Evolutionary conservation across 1,284 basidiomycete species (phyloP), one percentile per base, ranked within the genome.

Genomic region (Clitocybe nebularis): DNA sequence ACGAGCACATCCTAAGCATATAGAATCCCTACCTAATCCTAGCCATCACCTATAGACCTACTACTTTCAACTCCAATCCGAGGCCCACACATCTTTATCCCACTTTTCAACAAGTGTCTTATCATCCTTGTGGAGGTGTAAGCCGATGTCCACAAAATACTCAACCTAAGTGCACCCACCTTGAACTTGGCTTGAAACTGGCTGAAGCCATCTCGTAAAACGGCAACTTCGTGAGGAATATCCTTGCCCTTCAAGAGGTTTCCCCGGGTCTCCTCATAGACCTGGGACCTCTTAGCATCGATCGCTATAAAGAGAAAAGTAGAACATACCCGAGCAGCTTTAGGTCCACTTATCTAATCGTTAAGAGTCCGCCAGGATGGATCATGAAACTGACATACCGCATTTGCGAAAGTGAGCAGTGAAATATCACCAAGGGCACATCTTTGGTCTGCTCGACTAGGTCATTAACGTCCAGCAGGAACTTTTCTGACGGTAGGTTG

Each of bases 401-500:
- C 28, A 75, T 68, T 64, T 89, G 87, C 5, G 84, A 88, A 38
- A 84, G 64, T 3, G 74, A 71, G 55, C 88, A 90, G 56, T 90
- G 88, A 55, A 90, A 90, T 35, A 90, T 67, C 21, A 89, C 65
- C 13, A 70, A 62, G 7, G 77, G 75, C 3, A 87, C 65, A 33
- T 77, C 67, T 57, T 83, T 81, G 9, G 77, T 79, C 45, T 78
- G 64, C 53, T 69, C 63, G 22, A 88, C 71, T 22, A 89, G 70
- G 2, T 66, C 59, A 54, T 82, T 69, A 17, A 88, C 77, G 20
- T 64, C 70, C 36, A 61, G 60, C 21, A 73, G 59, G 59, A 89
- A 88, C 33, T 69, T 67, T 22, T 59, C 48, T 8, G 84, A 85
- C 1, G 87, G 87, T 25, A 72, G 59, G 53, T 85, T 78, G 44